phyloP scores from a whole-genome alignment of 495 filamentous ascomycete species.

The Polyplosphaeria fusca region DNA sequence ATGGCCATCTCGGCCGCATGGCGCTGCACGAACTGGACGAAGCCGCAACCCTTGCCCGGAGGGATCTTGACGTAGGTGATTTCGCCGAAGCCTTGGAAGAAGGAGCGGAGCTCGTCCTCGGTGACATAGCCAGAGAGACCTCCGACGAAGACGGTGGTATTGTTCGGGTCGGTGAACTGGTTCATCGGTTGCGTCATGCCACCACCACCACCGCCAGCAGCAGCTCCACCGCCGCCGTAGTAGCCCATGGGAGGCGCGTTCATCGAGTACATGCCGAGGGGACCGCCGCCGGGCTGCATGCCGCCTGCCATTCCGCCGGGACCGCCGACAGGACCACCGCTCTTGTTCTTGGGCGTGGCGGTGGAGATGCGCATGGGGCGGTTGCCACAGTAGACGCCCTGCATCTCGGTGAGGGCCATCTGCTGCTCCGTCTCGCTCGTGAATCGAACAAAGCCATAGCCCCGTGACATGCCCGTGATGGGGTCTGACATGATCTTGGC shows the following conservation, averaged over 20 bases:
- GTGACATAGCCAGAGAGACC: conserved; percentile 97
- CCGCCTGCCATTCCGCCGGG: conserved; percentile 49
- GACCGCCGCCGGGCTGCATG: conserved; percentile 38
- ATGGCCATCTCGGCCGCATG: conserved; percentile 99
- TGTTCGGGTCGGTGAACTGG: conserved; percentile 99
- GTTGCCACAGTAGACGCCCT: conserved; percentile 98
- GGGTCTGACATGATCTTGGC: conserved; percentile 99
- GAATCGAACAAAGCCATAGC: conserved; percentile 98
- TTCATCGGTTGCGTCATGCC: conserved; percentile 89
- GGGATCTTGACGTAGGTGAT: conserved; percentile 99
- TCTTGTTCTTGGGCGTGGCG: conserved; percentile 94
- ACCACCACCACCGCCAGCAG: too few relatives aligned
- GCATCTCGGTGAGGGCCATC: conserved; percentile 93
- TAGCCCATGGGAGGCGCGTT: conserved; percentile 75
- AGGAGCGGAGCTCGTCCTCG: conserved; percentile 97
- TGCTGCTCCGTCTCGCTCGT: conserved; percentile 92
- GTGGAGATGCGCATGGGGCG: conserved; percentile 98
- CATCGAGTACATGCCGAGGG: conserved; percentile 59
- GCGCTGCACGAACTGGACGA: conserved; percentile 98
- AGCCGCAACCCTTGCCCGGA: conserved; percentile 97
- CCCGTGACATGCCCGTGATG: conserved; percentile 93
- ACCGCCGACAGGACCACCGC: conserved; percentile 54
- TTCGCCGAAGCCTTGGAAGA: conserved; percentile 99
- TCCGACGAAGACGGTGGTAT: conserved; percentile 98
- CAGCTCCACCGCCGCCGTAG: conserved; percentile 66